Base-by-base conservation (phyloP, 257 asterid species). In the Knoxia roxburghii region DNA sequence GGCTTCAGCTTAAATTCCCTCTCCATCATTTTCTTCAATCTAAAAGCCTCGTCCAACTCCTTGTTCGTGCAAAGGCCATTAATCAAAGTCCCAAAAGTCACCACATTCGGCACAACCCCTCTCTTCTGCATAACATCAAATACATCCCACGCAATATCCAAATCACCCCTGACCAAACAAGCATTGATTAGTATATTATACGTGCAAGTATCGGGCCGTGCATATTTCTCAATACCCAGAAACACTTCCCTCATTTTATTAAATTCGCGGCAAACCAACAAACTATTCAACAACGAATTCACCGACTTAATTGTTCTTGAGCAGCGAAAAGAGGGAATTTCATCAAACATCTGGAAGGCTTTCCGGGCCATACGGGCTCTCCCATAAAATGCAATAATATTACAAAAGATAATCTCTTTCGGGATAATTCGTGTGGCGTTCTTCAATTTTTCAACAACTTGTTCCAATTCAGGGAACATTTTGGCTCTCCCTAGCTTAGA, bases 401-500 rank as follows among this genome's bases (percentile, higher is more conserved):
- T 90, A 53, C 97, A 90, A 68, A 83, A 81, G 12, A 90, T 82
- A 14, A 86, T 72, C 65, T 90, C 96, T 49, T 82, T 73, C 0
- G 96, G 88, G 10, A 71, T 33, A 24, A 86, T 23, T 7, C 95
- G 78, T 26, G 88, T 65, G 71, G 86, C 93, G 0, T 53, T 57
- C 24, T 68, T 85, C 69, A 90, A 61, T 23, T 79, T 80, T 3
- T 82, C 75, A 37, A 88, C 64, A 40, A 90, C 41, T 29, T 1
- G 65, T 75, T 90, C 95, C 95, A 90, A 73, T 65, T 88, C 82
- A 8, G 77, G 12, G 74, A 86, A 79, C 95, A 90, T 79, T 69
- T 81, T 86, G 69, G 89, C 97, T 61, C 83, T 61, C 70, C 93
- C 96, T 69, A 90, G 87, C 73, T 90, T 88, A 79, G 85, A 72